Base-by-base conservation (phyloP, 306 rosid genomes). In the Vachellia pachyceras region DNA sequence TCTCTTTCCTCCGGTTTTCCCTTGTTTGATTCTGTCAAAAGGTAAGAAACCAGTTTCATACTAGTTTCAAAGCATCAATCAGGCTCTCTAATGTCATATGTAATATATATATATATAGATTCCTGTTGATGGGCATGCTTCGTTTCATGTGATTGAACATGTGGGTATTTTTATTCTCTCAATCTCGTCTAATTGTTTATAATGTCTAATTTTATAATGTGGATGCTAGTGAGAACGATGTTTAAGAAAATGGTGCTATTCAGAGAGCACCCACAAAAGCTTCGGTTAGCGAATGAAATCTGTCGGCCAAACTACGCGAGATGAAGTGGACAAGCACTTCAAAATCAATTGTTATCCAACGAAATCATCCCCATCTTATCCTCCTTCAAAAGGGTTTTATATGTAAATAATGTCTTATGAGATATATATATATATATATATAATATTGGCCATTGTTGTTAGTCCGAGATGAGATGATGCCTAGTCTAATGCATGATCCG, bases 351-450 rank as follows among this genome's bases (percentile, higher is more conserved):
- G 79, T 76, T 69, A 69, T 80, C 72, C 5, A 41, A 54, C 45
- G 85, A 78, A 84, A 88, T 87, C 88, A 88, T 75, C 71, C 63
- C 79, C 82, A 44, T 44, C 54, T 42, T 69, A 69, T 69, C 74
- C 52, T 69, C 82, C 73, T 79, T 85, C 76, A 75, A 86, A 90
- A 82, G 80, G 83, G 77, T 77, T 74, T 78, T 82, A 74, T 86
- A 80, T 85, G 70, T 88, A 86, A 87, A 84, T 71, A 87, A 84
- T 71, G 83, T 52, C 76, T 85, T 85, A 25, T 70, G 61, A 66
- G 69, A 69, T 5, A 71, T 73, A 23, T 58, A n/a, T 54, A 18
- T 15, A 50, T n/a, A 18, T 18, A 52, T 1, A 7, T 57, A 57
- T 57, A 55, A 57, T 57, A 57, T 57, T 64, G 75, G 76, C 54